Conservation (phyloP, 2,329 filamentous ascomycete genomes). For the Alternaria ventricosa region DNA sequence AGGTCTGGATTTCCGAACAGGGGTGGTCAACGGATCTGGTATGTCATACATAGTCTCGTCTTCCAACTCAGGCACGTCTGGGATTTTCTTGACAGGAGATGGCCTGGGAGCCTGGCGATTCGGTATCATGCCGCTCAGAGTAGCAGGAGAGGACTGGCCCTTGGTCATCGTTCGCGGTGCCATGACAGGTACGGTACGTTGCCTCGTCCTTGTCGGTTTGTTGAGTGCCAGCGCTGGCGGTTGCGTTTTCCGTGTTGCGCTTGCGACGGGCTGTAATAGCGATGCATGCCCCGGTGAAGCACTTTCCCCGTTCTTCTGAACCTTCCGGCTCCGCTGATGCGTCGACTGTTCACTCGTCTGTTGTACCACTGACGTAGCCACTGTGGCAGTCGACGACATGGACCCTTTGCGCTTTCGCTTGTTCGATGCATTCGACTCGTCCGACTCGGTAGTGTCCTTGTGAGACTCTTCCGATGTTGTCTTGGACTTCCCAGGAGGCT, state of each 20-base stretch:
- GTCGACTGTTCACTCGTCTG: slow-evolving; percentile 12
- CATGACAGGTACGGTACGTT: slow-evolving; percentile 27
- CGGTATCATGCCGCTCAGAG: slow-evolving; percentile 42
- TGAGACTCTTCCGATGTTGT: slow-evolving; percentile 6
- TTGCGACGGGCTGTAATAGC: background rate
- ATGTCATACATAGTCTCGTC: slow-evolving; percentile 49
- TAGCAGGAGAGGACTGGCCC: slow-evolving; percentile 43
- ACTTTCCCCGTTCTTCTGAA: slow-evolving; percentile 33
- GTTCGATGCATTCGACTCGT: slow-evolving; percentile 37
- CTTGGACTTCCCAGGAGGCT: background rate
- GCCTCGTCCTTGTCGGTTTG: slow-evolving; percentile 37
- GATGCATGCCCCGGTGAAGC: slow-evolving; percentile 20
- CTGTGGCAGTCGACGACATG: slow-evolving; percentile 17
- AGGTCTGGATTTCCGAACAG: slow-evolving; percentile 16
- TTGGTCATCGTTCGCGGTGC: slow-evolving; percentile 28
- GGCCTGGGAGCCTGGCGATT: slow-evolving; percentile 21
- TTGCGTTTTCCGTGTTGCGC: background rate
- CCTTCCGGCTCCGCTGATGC: slow-evolving; percentile 32
- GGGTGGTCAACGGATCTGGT: slow-evolving; percentile 29
- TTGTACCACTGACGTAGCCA: slow-evolving; percentile 12
- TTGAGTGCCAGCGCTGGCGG: slow-evolving; percentile 15
- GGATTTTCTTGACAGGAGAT: slow-evolving; percentile 17
- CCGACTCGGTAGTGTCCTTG: slow-evolving; percentile 27
- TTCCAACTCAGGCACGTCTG: slow-evolving; percentile 24
- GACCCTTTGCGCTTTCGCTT: slow-evolving; percentile 42